Conservation (phyloP, 2,329 filamentous ascomycete genomes). For the Aspergillus costaricaensis region DNA sequence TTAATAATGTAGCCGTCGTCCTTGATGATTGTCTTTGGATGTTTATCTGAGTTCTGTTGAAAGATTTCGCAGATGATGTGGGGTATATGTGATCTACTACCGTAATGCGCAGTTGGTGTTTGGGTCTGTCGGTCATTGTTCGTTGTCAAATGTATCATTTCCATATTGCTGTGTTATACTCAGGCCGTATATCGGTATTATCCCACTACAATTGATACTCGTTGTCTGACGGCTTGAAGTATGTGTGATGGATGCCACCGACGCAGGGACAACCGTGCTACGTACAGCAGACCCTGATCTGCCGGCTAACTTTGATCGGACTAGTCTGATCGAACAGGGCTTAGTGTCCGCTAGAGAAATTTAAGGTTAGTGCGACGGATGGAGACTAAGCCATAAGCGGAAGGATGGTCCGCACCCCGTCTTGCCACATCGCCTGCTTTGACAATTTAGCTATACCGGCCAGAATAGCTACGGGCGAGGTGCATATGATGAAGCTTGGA, state of each 20-base stretch:
- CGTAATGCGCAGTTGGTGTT: too few relatives aligned
- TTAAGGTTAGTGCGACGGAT: background rate
- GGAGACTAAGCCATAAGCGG: background rate
- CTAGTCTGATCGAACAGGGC: background rate
- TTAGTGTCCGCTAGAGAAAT: background rate
- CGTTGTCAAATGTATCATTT: background rate
- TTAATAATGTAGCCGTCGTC: background rate
- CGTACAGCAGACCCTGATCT: background rate
- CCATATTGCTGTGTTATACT: too few relatives aligned
- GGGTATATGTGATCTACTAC: background rate
- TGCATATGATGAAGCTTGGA: too few relatives aligned
- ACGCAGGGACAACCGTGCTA: too few relatives aligned
- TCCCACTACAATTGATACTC: background rate
- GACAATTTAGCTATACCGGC: too few relatives aligned
- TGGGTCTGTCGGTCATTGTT: background rate
- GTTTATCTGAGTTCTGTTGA: background rate
- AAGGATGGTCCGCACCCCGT: background rate
- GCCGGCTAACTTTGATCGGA: background rate
- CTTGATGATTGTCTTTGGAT: background rate
- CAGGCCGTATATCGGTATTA: too few relatives aligned
- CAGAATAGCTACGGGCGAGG: too few relatives aligned
- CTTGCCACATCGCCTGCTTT: too few relatives aligned
- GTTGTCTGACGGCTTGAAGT: too few relatives aligned
- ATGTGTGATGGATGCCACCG: too few relatives aligned
- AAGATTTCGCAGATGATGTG: background rate